A percentile compares a stretch with the other conserved stretches of the same genome.
phyloP scores from a whole-genome alignment of 345 rosid genomes.

The Eucalyptus tenuipes region DNA sequence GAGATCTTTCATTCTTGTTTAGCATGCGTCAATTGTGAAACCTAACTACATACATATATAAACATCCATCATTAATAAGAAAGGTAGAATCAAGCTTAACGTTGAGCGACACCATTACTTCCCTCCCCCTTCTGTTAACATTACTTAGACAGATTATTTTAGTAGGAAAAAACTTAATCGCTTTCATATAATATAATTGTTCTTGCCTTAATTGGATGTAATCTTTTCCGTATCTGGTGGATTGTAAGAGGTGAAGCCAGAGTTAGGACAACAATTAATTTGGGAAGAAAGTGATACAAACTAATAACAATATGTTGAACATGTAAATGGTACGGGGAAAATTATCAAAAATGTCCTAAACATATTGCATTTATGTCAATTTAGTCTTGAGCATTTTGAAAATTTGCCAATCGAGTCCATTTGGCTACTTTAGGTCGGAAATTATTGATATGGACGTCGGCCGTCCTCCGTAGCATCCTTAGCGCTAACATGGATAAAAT shows the following conservation, averaged over 20 bases:
- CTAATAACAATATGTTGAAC: not conserved
- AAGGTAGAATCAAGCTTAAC: not conserved
- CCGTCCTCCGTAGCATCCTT: fast-evolving
- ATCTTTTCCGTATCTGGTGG: not conserved
- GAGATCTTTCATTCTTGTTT: fast-evolving
- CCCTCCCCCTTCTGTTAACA: not conserved
- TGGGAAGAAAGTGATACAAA: not conserved
- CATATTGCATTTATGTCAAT: fast-evolving
- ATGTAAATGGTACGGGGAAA: not conserved
- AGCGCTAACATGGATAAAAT: fast-evolving
- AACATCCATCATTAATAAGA: not conserved
- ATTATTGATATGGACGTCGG: fast-evolving
- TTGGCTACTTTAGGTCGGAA: fast-evolving
- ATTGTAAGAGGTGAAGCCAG: fast-evolving
- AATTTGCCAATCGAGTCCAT: not conserved
- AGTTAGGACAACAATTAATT: not conserved
- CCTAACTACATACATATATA: not conserved
- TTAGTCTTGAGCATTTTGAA: too few species aligned
- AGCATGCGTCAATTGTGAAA: fast-evolving
- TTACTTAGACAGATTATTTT: not conserved
- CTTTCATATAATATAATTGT: too few species aligned
- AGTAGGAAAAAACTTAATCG: not conserved
- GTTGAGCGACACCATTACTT: not conserved
- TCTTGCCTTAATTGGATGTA: not conserved
- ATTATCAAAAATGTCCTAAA: not conserved